Evolutionary conservation across 2,329 filamentous ascomycete genomes (phyloP).

Genomic region (Colletotrichum lupini): DNA sequence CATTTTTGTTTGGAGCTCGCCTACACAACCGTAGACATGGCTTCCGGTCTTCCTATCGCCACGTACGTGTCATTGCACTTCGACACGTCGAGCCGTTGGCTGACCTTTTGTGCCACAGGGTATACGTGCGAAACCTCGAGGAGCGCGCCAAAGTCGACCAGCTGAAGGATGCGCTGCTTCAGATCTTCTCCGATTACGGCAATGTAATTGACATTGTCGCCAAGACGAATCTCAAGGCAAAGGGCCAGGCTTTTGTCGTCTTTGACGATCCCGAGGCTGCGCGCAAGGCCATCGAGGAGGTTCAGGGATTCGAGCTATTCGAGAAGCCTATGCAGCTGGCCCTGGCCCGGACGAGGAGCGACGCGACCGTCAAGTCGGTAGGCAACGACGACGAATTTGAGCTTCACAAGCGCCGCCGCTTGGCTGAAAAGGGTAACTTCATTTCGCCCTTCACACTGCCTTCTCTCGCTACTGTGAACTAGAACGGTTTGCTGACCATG

Average conservation of each 20-base stretch:
- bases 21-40: conserved; percentile 42
- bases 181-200: conserved; percentile 91
- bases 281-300: conserved; percentile 82
- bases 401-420: conserved; percentile 81
- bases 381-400: conserved; percentile 87
- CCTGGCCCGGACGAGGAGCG: conserved; percentile 84
- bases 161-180: conserved; percentile 77
- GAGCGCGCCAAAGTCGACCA: conserved; percentile 87
- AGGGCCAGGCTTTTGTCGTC: conserved; percentile 95
- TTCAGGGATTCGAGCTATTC: conserved; percentile 93
- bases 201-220: conserved; percentile 85
- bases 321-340: conserved; percentile 90
- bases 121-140: conserved; percentile 86
- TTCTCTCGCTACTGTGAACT: not conserved
- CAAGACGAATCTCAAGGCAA: conserved; percentile 90
- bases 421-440: conserved; percentile 86
- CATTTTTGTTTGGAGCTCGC: not conserved
- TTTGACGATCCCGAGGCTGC: conserved; percentile 87
- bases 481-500: not conserved
- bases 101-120: conserved; percentile 56
- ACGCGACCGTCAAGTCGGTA: conserved; percentile 82
- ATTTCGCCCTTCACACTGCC: not conserved
- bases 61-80: conserved; percentile 82
- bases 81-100: conserved; percentile 63
- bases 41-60: conserved; percentile 62